phyloP scores from a whole-genome alignment of 2,329 filamentous ascomycete genomes.

The Penicillium occitanis region DNA sequence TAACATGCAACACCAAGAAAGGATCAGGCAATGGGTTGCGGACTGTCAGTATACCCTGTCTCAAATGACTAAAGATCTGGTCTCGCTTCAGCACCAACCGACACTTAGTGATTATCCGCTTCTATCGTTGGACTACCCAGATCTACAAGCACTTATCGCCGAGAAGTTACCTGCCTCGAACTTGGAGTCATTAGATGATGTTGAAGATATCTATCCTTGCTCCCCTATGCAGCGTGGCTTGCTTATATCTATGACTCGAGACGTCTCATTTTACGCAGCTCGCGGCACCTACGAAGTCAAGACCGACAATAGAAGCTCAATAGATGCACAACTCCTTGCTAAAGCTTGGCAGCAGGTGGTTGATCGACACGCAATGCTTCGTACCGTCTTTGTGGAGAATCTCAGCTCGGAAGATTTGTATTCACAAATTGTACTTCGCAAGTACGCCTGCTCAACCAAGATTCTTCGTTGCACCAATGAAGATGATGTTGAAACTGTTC shows the following conservation, averaged over 20 bases:
- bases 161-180: slow-evolving; percentile 41
- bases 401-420: slow-evolving; percentile 25
- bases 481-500: slow-evolving; percentile 29
- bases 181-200: slow-evolving; percentile 27
- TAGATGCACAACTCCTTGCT: slow-evolving; percentile 32
- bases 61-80: slow-evolving; percentile 31
- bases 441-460: slow-evolving; percentile 26
- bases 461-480: slow-evolving; percentile 26
- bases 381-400: slow-evolving; percentile 34
- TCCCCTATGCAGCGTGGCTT: slow-evolving; percentile 45
- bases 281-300: slow-evolving; percentile 40
- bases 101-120: slow-evolving; percentile 50
- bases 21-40: slow-evolving; percentile 46
- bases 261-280: slow-evolving; percentile 42
- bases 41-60: slow-evolving; percentile 38
- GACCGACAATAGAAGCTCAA: slow-evolving; percentile 20
- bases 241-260: slow-evolving; percentile 46
- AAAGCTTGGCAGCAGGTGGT: slow-evolving; percentile 19
- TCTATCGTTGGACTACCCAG: slow-evolving; percentile 45
- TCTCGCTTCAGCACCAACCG: slow-evolving; percentile 26
- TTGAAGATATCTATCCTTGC: slow-evolving; percentile 46
- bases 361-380: slow-evolving; percentile 19
- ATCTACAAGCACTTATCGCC: slow-evolving; percentile 39
- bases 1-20: slow-evolving; percentile 48
- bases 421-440: slow-evolving; percentile 37